These are phyloP conservation scores for Thermomyces lanuginosus DNA, from an alignment of 2,329 filamentous ascomycete species.

Conservation along the genomic window DNA sequence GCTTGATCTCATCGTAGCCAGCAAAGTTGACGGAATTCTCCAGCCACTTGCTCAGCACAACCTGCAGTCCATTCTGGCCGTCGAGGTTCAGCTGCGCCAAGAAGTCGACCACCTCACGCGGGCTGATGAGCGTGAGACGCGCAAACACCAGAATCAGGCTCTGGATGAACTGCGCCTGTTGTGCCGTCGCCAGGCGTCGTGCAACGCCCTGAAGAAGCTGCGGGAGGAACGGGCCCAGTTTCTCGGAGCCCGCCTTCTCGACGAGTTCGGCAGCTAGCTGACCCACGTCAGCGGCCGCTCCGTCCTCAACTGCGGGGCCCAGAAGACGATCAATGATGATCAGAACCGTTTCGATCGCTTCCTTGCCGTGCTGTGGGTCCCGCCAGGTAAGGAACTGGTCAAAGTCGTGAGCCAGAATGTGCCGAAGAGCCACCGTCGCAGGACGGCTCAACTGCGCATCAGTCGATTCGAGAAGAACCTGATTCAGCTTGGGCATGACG, in stretches of 20 bases:
- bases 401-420: slow-evolving; percentile 77
- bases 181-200: slow-evolving; percentile 62
- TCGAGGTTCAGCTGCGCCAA: slow-evolving; percentile 68
- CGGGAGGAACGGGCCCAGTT: slow-evolving; percentile 74
- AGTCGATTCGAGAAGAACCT: slow-evolving; percentile 63
- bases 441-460: slow-evolving; percentile 81
- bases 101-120: slow-evolving; percentile 83
- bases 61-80: slow-evolving; percentile 59
- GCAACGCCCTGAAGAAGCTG: slow-evolving; percentile 83
- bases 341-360: slow-evolving; percentile 73
- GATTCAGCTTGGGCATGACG: slow-evolving; percentile 72
- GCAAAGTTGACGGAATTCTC: slow-evolving; percentile 95
- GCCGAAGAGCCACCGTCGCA: slow-evolving; percentile 71
- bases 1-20: slow-evolving; percentile 93
- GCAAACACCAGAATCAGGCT: slow-evolving; percentile 92
- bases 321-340: slow-evolving; percentile 85
- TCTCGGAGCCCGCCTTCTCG: slow-evolving; percentile 82
- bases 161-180: slow-evolving; percentile 82
- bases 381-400: slow-evolving; percentile 79
- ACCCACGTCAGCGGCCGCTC: slow-evolving; percentile 88
- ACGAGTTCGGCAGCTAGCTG: slow-evolving; percentile 87
- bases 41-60: slow-evolving; percentile 88
- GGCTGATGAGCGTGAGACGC: slow-evolving; percentile 66
- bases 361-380: slow-evolving; percentile 57
- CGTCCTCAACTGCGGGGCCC: slow-evolving; percentile 70